These are phyloP conservation scores for Colletotrichum sp. DNA, from an alignment of 2,329 filamentous ascomycete species.

Conservation along the genomic window DNA sequence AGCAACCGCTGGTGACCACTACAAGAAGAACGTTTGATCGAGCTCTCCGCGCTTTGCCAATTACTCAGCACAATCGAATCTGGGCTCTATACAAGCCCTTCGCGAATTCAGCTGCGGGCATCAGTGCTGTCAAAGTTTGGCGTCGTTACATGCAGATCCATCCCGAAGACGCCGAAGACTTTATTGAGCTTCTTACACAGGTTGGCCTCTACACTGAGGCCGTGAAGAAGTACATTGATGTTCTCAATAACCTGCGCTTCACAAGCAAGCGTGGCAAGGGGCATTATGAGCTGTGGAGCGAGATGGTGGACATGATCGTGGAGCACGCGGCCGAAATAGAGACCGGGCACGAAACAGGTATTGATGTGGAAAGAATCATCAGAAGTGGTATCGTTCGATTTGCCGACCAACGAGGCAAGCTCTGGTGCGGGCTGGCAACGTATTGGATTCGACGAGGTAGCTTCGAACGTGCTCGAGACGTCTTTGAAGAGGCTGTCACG, in stretches of 20 bases:
- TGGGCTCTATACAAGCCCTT: constrained; percentile 93
- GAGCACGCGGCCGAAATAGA: constrained; percentile 87
- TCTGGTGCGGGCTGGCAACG: constrained; percentile 93
- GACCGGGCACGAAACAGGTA: constrained; percentile 78
- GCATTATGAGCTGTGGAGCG: constrained; percentile 95
- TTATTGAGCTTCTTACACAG: constrained; percentile 85
- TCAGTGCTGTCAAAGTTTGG: constrained; percentile 93
- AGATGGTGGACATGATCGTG: constrained; percentile 95
- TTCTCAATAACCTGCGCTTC: constrained; percentile 90
- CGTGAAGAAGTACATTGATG: constrained; percentile 86
- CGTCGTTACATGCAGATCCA: constrained; percentile 96
- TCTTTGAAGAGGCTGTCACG: constrained; percentile 95
- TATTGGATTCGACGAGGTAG: constrained; percentile 95
- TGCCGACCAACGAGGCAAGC: constrained; percentile 89
- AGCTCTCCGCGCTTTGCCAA: constrained; percentile 86
- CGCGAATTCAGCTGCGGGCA: constrained; percentile 86
- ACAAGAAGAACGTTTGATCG: constrained; percentile 91
- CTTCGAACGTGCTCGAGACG: constrained; percentile 90
- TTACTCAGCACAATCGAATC: constrained; percentile 94
- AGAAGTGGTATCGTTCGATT: constrained; percentile 90
- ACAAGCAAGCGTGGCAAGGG: constrained; percentile 93
- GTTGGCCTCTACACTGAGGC: constrained; percentile 89
- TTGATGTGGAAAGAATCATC: constrained; percentile 91
- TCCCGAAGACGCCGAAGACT: constrained; percentile 93
- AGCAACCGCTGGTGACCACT: constrained; percentile 88